These are phyloP conservation scores for Davidsoniella eucalypti DNA, from an alignment of 2,329 filamentous ascomycete genomes.

Conservation along the genomic window DNA sequence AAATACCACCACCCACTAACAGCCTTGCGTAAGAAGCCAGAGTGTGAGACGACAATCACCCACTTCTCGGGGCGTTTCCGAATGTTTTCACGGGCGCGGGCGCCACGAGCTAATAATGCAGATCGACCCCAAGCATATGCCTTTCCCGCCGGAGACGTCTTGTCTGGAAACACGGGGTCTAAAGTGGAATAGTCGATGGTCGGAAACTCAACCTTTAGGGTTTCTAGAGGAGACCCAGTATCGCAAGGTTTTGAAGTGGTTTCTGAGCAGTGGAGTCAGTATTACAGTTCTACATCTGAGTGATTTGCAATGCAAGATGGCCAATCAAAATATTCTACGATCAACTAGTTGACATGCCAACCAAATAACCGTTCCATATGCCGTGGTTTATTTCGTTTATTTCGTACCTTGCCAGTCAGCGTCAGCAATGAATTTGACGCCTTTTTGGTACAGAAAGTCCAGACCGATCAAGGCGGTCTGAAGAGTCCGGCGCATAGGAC, in stretches of 20 bases:
- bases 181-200: conserved; percentile 37
- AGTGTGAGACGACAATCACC: conserved; percentile 48
- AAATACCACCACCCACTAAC: conserved; percentile 39
- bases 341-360: neutral
- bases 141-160: conserved; percentile 30
- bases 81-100: conserved; percentile 32
- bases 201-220: conserved; percentile 33
- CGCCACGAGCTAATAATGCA: conserved; percentile 39
- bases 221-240: conserved; percentile 32
- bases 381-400: neutral
- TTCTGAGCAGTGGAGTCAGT: conserved; percentile 22
- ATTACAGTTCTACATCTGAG: neutral
- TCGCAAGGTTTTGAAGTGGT: conserved; percentile 44
- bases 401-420: conserved; percentile 47
- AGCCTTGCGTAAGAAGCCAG: conserved; percentile 42
- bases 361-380: neutral
- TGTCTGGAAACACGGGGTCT: conserved; percentile 46
- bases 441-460: conserved; percentile 38
- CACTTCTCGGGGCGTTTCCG: conserved; percentile 39
- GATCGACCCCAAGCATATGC: conserved; percentile 36
- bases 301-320: neutral
- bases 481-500: conserved; percentile 48
- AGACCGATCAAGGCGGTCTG: conserved; percentile 44
- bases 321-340: neutral
- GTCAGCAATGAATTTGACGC: conserved; percentile 37